These are phyloP conservation scores for Sisymbrium altissimum DNA, from an alignment of 345 rosid species.

Conservation along the genomic window DNA sequence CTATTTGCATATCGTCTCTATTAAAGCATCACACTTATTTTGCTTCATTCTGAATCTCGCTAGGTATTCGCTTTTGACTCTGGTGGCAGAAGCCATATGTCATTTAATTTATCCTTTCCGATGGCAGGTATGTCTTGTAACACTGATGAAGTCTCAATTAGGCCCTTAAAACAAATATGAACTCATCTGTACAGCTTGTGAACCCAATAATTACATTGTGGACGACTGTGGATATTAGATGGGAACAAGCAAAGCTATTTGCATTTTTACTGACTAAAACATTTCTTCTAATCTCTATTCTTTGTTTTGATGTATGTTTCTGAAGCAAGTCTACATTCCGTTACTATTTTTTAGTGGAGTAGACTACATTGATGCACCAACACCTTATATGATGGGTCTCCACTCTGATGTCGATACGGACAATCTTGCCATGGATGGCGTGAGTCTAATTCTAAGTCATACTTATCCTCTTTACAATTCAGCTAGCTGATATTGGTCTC, in stretches of 20 bases:
- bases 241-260: not conserved
- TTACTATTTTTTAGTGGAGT: conserved; percentile 99
- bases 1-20: not conserved
- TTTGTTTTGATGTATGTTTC: conserved; percentile 51
- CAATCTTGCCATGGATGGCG: conserved; percentile 91
- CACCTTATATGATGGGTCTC: conserved; percentile 99
- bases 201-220: not conserved
- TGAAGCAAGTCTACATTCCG: conserved; percentile 99
- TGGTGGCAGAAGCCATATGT: conserved; percentile 91
- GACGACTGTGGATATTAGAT: not conserved
- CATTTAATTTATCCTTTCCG: conserved; percentile 96
- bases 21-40: conserved; percentile 15
- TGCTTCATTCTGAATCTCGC: conserved; percentile 17
- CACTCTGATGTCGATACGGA: conserved; percentile 93
- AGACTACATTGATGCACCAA: conserved; percentile 98
- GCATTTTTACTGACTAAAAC: conserved; percentile 5
- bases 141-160: conserved; percentile 14
- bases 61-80: conserved; percentile 92
- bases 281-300: conserved; percentile 28
- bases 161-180: conserved; percentile 1
- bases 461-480: conserved; percentile 7
- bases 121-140: conserved; percentile 72
- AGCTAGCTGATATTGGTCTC: conserved; percentile 13
- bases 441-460: conserved; percentile 44
- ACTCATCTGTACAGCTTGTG: conserved; percentile 10